Evolutionary conservation across 2,329 filamentous ascomycete genomes (phyloP).

Genomic region (Myriosclerotinia curreyana): DNA sequence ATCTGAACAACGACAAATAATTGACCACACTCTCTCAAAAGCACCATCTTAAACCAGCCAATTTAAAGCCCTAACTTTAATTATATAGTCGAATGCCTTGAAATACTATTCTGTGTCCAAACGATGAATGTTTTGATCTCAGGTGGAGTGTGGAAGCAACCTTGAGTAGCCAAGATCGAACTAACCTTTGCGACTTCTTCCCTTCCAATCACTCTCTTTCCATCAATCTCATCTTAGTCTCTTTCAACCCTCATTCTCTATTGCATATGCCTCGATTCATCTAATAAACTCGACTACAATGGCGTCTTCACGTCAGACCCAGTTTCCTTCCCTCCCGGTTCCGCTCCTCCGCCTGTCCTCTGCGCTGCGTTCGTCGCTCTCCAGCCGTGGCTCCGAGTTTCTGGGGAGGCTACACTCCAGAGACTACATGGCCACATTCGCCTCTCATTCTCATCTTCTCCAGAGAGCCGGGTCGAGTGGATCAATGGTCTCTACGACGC

Average conservation of each 20-base stretch:
- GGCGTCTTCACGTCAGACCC: not conserved
- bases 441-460: not conserved
- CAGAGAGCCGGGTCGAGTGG: not conserved
- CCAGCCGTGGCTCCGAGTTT: not conserved
- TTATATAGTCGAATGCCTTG: not conserved
- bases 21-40: too few species aligned
- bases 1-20: rapidly evolving
- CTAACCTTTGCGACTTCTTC: not conserved
- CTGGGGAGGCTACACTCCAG: not conserved
- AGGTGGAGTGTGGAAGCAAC: not conserved
- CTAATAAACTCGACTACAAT: not conserved
- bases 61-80: not conserved
- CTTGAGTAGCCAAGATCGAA: not conserved
- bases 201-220: not conserved
- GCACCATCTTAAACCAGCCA: too few species aligned
- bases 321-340: not conserved
- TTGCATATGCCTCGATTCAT: not conserved
- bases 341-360: not conserved
- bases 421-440: not conserved
- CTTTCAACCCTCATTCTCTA: not conserved
- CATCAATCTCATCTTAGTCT: not conserved
- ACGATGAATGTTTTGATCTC: not conserved
- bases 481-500: not conserved
- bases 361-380: not conserved
- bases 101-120: not conserved